phyloP scores from a whole-genome alignment of 2,329 filamentous ascomycete species.

The Phialophora chinensis region DNA sequence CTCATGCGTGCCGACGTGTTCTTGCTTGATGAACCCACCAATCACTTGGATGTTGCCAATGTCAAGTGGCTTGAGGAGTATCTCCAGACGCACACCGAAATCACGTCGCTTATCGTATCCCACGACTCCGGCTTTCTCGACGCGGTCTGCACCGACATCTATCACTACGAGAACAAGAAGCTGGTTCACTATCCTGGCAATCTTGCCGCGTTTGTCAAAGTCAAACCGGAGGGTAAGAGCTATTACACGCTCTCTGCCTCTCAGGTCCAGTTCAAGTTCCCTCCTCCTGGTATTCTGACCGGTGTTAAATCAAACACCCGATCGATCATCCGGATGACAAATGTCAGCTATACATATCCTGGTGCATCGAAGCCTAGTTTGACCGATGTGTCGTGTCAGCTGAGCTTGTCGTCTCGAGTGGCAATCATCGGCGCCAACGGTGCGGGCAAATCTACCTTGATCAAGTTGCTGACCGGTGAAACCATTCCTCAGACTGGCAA shows the following conservation, averaged over 20 bases:
- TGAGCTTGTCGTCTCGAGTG: constrained; percentile 87
- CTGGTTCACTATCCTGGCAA: constrained; percentile 64
- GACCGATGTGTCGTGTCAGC: constrained; percentile 80
- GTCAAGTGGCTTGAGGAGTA: constrained; percentile 96
- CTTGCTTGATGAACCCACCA: constrained; percentile 96
- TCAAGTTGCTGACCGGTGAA: constrained; percentile 96
- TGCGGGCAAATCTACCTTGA: constrained; percentile 96
- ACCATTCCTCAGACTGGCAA: constrained; percentile 80
- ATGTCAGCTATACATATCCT: constrained; percentile 94
- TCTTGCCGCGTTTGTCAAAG: constrained; percentile 73
- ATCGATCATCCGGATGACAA: constrained; percentile 92
- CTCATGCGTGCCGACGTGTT: constrained; percentile 95
- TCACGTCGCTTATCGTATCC: constrained; percentile 95
- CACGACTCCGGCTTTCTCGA: constrained; percentile 98
- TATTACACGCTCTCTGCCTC: constrained; percentile 95
- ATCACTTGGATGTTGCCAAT: constrained; percentile 95
- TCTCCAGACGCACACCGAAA: constrained; percentile 92
- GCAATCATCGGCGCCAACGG: constrained; percentile 97
- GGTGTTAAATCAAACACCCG: constrained; percentile 95
- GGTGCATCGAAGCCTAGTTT: constrained; percentile 86
- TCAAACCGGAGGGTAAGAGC: constrained; percentile 92
- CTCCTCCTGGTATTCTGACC: constrained; percentile 87
- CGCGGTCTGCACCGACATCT: constrained; percentile 97
- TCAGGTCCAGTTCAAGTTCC: constrained; percentile 96
- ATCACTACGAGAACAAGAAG: constrained; percentile 99